Evolutionary conservation across 202 grass and related monocot genomes (phyloP).

Genomic region (Cymbopogon flexuosus): DNA sequence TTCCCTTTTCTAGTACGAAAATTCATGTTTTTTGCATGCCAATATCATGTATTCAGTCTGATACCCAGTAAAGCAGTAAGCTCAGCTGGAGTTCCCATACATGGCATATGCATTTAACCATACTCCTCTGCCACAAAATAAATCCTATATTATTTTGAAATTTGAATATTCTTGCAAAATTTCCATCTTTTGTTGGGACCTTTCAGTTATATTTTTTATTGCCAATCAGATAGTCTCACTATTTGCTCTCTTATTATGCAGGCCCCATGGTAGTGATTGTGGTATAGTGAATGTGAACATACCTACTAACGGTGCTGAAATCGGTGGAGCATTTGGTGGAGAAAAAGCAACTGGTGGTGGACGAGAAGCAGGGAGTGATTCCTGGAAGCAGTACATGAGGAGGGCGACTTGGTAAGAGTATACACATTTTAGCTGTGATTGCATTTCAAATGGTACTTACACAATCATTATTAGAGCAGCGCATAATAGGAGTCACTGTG

Average conservation of each 20-base stretch:
- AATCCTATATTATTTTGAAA: neutral
- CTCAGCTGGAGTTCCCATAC: neutral
- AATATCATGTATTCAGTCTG: neutral
- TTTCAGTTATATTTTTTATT: neutral
- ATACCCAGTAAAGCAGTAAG: neutral
- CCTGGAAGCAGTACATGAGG: conserved; percentile 99
- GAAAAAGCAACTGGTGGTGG: conserved; percentile 96
- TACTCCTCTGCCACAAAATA: neutral
- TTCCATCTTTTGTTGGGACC: neutral
- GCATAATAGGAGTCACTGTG: neutral
- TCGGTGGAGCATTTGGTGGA: conserved; percentile 97
- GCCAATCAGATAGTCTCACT: neutral
- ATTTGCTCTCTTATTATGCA: conserved; percentile 42
- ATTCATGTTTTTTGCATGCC: neutral
- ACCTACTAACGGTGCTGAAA: conserved; percentile 99
- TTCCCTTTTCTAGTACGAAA: neutral
- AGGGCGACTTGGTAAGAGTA: conserved; percentile 83
- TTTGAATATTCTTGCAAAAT: neutral
- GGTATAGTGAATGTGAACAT: conserved; percentile 98
- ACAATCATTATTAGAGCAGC: neutral
- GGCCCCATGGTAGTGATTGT: conserved; percentile 88
- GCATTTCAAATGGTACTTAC: conserved; percentile 10
- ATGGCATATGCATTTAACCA: neutral
- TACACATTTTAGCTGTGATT: conserved; percentile 1
- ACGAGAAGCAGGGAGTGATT: conserved; percentile 95